These are phyloP conservation scores for Geotrichum macrosporum DNA, from an alignment of 1,139 yeast species.

Conservation along the genomic window DNA sequence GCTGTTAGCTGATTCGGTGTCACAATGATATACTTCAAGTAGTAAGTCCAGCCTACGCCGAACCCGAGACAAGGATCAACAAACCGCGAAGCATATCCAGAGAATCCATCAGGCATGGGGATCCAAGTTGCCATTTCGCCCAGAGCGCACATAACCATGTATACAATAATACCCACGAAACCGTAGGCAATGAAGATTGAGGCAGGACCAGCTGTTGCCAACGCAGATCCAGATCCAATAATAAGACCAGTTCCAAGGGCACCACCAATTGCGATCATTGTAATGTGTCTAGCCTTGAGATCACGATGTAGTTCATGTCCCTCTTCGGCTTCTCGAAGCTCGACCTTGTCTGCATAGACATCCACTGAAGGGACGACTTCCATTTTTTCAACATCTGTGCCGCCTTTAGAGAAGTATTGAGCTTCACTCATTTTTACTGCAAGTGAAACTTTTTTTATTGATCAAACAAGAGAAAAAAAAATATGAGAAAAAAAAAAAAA, in stretches of 20 bases:
- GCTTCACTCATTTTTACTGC: too few relatives aligned
- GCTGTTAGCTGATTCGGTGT: conserved; percentile 59
- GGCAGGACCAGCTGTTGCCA: conserved; percentile 66
- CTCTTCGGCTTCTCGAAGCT: conserved; percentile 10
- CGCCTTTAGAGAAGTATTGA: too few relatives aligned
- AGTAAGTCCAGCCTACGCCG: conserved; percentile 67
- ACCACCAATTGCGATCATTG: conserved; percentile 66
- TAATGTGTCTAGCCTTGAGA: conserved; percentile 64
- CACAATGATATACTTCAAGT: conserved; percentile 58
- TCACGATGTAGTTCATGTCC: conserved; percentile 49
- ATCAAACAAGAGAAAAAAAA: too few relatives aligned
- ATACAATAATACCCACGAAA: conserved; percentile 60
- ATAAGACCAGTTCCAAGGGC: conserved; percentile 63
- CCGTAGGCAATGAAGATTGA: conserved; percentile 58
- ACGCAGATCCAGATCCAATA: conserved; percentile 67
- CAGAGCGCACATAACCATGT: conserved; percentile 62
- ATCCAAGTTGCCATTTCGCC: conserved; percentile 75
- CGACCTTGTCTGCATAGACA: conserved; percentile 1
- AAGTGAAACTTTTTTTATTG: too few relatives aligned
- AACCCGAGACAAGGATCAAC: conserved; percentile 69
- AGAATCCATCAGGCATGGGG: conserved; percentile 66
- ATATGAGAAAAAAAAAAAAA: too few relatives aligned
- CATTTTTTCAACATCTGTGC: conserved; percentile 4
- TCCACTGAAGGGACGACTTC: not conserved
- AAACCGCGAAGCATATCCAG: conserved; percentile 64